A percentile compares a stretch with the other conserved stretches of the same genome.
Conservation (phyloP, 331 rosid genomes). For the Erythrophleum ivorense region DNA sequence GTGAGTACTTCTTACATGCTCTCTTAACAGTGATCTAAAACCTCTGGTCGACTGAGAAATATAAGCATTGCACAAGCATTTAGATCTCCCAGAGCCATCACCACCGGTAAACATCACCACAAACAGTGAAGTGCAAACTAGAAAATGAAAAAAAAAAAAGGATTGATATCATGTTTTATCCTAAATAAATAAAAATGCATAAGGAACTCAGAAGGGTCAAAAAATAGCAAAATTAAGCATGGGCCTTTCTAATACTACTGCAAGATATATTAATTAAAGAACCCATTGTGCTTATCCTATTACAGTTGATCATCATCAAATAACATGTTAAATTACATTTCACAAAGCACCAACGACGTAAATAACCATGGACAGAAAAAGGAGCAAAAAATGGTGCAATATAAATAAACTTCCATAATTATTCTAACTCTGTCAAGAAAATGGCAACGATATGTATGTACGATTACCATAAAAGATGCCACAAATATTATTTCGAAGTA, state of each 20-base stretch:
- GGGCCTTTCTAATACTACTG: conserved; percentile 9
- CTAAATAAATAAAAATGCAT: conserved; percentile 10
- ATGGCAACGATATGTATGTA: conserved; percentile 6
- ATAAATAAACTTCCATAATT: conserved; percentile 24
- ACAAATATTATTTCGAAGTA: conserved; percentile 74
- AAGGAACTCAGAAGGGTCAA: conserved; percentile 11
- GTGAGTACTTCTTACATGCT: conserved; percentile 65
- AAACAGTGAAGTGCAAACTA: conserved; percentile 82
- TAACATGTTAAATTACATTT: conserved; percentile 9
- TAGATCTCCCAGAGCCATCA: conserved; percentile 53
- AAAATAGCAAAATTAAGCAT: conserved; percentile 23
- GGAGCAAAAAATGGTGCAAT: background rate
- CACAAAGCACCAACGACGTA: conserved; percentile 7
- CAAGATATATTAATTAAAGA: conserved; percentile 25
- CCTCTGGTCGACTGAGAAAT: conserved; percentile 86
- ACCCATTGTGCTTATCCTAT: conserved; percentile 22
- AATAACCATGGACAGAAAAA: background rate
- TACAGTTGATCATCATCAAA: background rate
- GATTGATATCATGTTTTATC: background rate
- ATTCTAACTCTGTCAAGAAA: background rate
- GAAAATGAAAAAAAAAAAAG: conserved; percentile 13
- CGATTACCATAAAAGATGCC: conserved; percentile 83
- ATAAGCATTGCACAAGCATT: conserved; percentile 69
- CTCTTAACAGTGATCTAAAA: conserved; percentile 74
- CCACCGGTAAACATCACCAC: conserved; percentile 84